phyloP scores from a whole-genome alignment of 371 early-diverging fungal species.

The Cokeromyces recurvatus region DNA sequence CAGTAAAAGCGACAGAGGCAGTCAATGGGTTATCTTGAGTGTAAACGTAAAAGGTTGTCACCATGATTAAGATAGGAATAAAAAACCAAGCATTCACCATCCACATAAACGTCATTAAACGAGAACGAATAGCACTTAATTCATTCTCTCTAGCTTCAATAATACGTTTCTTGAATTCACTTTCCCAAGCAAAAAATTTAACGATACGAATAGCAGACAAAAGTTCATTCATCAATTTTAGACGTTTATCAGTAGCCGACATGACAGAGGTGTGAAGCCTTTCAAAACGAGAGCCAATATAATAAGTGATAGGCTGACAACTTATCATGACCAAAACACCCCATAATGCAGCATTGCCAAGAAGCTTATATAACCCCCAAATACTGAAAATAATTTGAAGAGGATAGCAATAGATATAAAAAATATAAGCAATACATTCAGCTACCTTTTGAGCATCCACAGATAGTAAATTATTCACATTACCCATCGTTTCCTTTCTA shows the following conservation, averaged over 20 bases:
- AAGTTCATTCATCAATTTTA: constrained; percentile 68
- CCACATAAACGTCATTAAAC: constrained; percentile 43
- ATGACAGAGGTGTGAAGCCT: constrained; percentile 46
- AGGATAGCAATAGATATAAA: constrained; percentile 56
- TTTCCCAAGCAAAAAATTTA: constrained; percentile 83
- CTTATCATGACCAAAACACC: constrained; percentile 58
- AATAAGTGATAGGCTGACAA: constrained; percentile 56
- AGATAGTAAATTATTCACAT: constrained; percentile 49
- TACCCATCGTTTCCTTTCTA: constrained; percentile 28
- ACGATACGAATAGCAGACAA: constrained; percentile 71
- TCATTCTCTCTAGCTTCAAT: constrained; percentile 46
- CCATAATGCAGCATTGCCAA: constrained; percentile 61
- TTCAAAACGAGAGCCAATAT: constrained; percentile 47
- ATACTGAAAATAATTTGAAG: constrained; percentile 55
- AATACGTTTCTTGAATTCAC: constrained; percentile 54
- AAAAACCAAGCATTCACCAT: constrained; percentile 40
- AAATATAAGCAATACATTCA: constrained; percentile 47
- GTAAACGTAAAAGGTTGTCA: constrained; percentile 53
- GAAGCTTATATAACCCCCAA: constrained; percentile 54
- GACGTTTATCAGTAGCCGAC: constrained; percentile 59
- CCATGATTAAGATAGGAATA: constrained; percentile 26
- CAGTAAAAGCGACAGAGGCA: constrained; percentile 61
- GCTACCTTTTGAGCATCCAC: constrained; percentile 57
- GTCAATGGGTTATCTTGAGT: constrained; percentile 49
- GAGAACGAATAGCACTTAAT: constrained; percentile 38